Conservation (phyloP, 73 alveolate genomes). For the Breviolum minutum region DNA sequence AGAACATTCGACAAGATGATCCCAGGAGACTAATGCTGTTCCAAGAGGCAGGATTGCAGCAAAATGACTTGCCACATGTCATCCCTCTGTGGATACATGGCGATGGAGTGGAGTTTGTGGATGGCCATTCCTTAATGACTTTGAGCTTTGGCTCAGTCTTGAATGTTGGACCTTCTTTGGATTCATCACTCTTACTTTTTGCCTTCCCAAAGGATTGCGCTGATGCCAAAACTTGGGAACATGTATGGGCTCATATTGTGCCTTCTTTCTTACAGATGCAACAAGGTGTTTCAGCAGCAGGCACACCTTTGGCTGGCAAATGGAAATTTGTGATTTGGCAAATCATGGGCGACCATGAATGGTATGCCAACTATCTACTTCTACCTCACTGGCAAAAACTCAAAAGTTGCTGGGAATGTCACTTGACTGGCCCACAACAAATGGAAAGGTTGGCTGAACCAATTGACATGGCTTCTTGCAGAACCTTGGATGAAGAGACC, state of each 20-base stretch:
- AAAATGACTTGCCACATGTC: neutral
- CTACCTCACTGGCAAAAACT: neutral
- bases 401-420: neutral
- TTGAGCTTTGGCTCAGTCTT: neutral
- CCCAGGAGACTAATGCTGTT: neutral
- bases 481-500: neutral
- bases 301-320: neutral
- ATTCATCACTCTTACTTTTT: neutral
- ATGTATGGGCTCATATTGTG: neutral
- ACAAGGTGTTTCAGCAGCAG: neutral
- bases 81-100: slow-evolving; percentile 7
- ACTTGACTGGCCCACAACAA: neutral
- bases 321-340: neutral
- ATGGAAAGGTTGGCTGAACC: neutral
- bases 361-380: neutral
- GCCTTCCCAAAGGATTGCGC: neutral
- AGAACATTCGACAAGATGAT: neutral
- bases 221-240: neutral
- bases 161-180: neutral
- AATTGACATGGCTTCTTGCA: neutral
- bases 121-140: neutral
- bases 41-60: neutral
- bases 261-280: neutral
- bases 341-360: neutral
- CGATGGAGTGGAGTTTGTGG: slow-evolving; percentile 6